Evolutionary conservation across 352 stramenopile genomes (phyloP), one percentile per base, ranked within the genome.

Genomic region (Thalassiosira pacifica): DNA sequence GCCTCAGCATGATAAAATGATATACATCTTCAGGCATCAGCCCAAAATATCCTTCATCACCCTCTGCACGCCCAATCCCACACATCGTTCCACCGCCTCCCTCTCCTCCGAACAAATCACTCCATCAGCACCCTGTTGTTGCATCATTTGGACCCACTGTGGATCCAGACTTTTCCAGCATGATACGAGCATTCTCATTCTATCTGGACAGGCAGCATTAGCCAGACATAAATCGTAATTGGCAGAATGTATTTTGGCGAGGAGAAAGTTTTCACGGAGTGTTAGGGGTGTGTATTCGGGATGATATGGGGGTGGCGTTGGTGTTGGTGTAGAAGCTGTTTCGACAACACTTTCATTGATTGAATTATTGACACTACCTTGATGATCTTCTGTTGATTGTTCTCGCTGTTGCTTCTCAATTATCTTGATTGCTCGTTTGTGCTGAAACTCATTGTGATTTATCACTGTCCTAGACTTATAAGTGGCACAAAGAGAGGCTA

Each of bases 51-150:
- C 79, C 32, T 86, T 82, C 52, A 86, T 70, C 4, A 70, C 59
- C 34, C 22, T 82, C 18, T 87, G 61, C 53, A 89, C 86, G 29
- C 79, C 48, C 60, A 31, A 64, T 52, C 86, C 86, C n/a, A 89
- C 68, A 82, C 86, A 91, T 45, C 82, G 53, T 69, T 91, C 86
- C 32, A 91, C 34, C n/a, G 68, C 75, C 45, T 86, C 64, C 53
- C 78, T 55, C 61, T 91, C 86, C 19, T 87, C 72, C 45, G 79
- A 48, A 69, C 80, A 87, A 18, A 87, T 32, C 26, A 64, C 59
- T 8, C 65, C 24, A 32, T 65, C 80, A 4, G 82, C 11, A 34
- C 66, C 80, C 34, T 82, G 48, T n/a, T 87, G 16, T 22, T 53
- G 26, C 65, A 87, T 52, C 0, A 26, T 9, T 29, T 68, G 11